phyloP scores from a whole-genome alignment of 495 filamentous ascomycete species.

The Amorphotheca resinae region DNA sequence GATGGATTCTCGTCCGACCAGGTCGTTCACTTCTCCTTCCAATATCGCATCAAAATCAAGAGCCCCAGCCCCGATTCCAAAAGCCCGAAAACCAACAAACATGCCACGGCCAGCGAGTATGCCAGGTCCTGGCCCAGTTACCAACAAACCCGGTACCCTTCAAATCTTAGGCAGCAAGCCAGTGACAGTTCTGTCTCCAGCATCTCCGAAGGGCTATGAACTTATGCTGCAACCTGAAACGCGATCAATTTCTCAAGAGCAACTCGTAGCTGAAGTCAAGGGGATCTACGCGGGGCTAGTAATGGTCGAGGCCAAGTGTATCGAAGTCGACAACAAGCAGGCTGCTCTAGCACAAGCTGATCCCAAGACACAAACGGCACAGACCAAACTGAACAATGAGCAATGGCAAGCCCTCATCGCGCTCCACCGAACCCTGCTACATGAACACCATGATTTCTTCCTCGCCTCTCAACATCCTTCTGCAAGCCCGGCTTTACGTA shows the following conservation, averaged over 20 bases:
- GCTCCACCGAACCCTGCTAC: conserved; percentile 56
- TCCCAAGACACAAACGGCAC: conserved; percentile 12
- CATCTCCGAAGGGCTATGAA: background rate
- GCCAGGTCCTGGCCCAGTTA: too few species aligned
- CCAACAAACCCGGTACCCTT: background rate
- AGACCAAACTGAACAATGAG: conserved; percentile 37
- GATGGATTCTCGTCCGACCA: conserved; percentile 1
- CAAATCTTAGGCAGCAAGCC: background rate
- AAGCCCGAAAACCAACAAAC: conserved; percentile 1
- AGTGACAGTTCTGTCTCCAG: background rate
- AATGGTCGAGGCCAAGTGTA: conserved; percentile 71
- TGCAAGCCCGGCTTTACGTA: conserved; percentile 43
- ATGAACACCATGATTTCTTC: conserved; percentile 77
- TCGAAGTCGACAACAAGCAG: conserved; percentile 49
- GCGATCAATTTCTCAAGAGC: conserved; percentile 59
- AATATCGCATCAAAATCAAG: conserved; percentile 5
- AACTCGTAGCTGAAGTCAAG: conserved; percentile 58
- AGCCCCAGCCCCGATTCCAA: background rate
- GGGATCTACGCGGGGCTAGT: conserved; percentile 65
- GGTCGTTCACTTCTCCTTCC: conserved; percentile 6
- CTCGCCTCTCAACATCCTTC: conserved; percentile 65
- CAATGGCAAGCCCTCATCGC: conserved; percentile 67
- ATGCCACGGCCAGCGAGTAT: background rate
- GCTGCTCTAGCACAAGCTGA: conserved; percentile 26
- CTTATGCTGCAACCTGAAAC: conserved; percentile 41